Conservation (phyloP, 352 stramenopile genomes). For the Aphanomyces stellatus region DNA sequence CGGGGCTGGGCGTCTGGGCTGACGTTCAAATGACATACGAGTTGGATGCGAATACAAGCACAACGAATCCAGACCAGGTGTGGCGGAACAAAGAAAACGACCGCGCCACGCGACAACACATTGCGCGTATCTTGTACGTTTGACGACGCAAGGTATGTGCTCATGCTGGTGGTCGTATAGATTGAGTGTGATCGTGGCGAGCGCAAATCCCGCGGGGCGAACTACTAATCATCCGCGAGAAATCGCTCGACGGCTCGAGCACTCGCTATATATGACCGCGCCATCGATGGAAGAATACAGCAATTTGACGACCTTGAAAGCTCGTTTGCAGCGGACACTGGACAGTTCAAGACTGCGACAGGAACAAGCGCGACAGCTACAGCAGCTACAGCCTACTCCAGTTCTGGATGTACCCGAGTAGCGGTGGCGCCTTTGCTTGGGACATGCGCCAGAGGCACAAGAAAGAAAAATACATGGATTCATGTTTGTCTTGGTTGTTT, state of each 20-base stretch:
- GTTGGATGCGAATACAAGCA: background rate
- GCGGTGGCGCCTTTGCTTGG: too few species aligned
- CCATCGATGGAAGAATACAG: conserved; percentile 79
- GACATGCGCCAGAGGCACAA: too few species aligned
- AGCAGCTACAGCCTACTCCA: conserved; percentile 37
- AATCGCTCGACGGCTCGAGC: conserved; percentile 72
- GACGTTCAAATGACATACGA: background rate
- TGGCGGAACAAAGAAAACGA: conserved; percentile 84
- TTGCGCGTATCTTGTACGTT: conserved; percentile 84
- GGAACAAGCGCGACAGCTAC: conserved; percentile 54
- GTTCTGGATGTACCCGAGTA: too few species aligned
- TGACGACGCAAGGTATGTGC: too few species aligned
- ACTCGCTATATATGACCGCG: conserved; percentile 82
- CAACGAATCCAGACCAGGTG: conserved; percentile 25
- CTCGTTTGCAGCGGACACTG: conserved; percentile 68
- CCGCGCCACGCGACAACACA: conserved; percentile 67
- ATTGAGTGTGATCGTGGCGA: conserved; percentile 86
- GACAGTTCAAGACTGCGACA: conserved; percentile 72
- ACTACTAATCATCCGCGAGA: conserved; percentile 85
- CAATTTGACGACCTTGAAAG: conserved; percentile 81
- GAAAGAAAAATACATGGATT: background rate
- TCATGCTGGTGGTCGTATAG: conserved; percentile 23
- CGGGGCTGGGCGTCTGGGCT: background rate
- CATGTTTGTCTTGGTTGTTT: background rate
- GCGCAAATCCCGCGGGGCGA: conserved; percentile 70